Evolutionary conservation across 345 rosid genomes (phyloP), one percentile per base, ranked within the genome.

Genomic region (Populus euphratica): DNA sequence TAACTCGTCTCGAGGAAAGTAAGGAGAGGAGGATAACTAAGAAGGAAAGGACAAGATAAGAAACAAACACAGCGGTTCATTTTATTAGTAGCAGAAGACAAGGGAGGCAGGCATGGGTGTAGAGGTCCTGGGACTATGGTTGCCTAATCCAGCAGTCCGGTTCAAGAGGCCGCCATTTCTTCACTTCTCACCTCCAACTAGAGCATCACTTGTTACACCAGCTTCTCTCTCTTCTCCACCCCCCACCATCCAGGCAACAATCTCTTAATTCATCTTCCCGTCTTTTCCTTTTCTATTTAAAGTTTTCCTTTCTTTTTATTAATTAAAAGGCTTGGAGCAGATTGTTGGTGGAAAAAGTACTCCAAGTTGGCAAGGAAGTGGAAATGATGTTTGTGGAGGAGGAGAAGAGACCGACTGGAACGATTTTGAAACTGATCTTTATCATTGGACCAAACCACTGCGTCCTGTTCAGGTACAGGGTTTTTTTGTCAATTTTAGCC

Each of bases 381-480:
- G 77, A 27, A 79, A 81, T 78, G 84, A 82, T 69, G 84, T 79
- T 20, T 78, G 77, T 63, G 69, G 73, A 25, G 81, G 68, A 64
- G 81, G 68, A 44, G 88, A 79, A 64, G 97, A 90, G 68, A 72
- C 73, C 39, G 92, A 93, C 83, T 93, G 97, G 97, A 81, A 59
- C 77, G 89, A 86, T 80, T 81, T 94, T 43, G 97, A 94, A 78
- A 82, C 93, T 73, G 97, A 93, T 79, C 93, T 94, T 87, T 74
- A 71, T 73, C 83, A 84, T 29, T 94, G 98, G 98, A 89, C 93
- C 62, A 86, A 84, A 75, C 79, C 82, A 2, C 78, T 94, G 71
- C 97, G 98, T 63, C 97, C 96, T 39, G 89, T 93, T 82, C 98
- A 93, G 91, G 99, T 93, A 52, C 72, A 2, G 73, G 62, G 14